A percentile compares a stretch with the other conserved stretches of the same genome.
Evolutionary conservation across 140 eudicot species (phyloP).

Genomic region (Erigeron philadelphicus): DNA sequence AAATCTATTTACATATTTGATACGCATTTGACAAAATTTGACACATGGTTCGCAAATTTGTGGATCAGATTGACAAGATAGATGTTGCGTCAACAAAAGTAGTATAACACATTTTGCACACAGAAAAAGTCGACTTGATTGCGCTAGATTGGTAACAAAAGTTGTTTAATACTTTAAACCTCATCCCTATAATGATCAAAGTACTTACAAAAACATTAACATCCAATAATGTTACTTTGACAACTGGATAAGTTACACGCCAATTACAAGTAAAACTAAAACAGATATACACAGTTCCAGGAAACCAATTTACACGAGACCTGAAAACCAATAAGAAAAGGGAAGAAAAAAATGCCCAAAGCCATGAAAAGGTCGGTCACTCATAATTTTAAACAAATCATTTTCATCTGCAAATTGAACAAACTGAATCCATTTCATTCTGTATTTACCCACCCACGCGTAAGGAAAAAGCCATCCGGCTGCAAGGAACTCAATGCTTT

Average conservation of each 20-base stretch:
- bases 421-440: constrained; percentile 39
- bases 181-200: neutral
- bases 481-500: constrained; percentile 30
- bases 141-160: neutral
- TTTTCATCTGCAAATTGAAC: constrained; percentile 29
- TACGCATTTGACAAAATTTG: too few relatives aligned
- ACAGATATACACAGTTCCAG: constrained; percentile 30
- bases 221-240: constrained; percentile 22
- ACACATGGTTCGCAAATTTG: too few relatives aligned
- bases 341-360: neutral
- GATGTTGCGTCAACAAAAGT: too few relatives aligned
- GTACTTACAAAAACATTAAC: constrained; percentile 18
- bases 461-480: constrained; percentile 35
- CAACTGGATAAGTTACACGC: constrained; percentile 32
- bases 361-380: constrained; percentile 18
- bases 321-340: constrained; percentile 1
- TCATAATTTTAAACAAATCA: constrained; percentile 34
- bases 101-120: too few relatives aligned
- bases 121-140: too few relatives aligned
- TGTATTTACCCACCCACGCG: constrained; percentile 35
- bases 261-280: constrained; percentile 23
- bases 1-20: too few relatives aligned
- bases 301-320: constrained; percentile 47
- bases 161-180: constrained; percentile 1
- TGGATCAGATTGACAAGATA: too few relatives aligned